Base-by-base conservation (phyloP, 2,329 filamentous ascomycete genomes). In the Trichoderma atroviride region DNA sequence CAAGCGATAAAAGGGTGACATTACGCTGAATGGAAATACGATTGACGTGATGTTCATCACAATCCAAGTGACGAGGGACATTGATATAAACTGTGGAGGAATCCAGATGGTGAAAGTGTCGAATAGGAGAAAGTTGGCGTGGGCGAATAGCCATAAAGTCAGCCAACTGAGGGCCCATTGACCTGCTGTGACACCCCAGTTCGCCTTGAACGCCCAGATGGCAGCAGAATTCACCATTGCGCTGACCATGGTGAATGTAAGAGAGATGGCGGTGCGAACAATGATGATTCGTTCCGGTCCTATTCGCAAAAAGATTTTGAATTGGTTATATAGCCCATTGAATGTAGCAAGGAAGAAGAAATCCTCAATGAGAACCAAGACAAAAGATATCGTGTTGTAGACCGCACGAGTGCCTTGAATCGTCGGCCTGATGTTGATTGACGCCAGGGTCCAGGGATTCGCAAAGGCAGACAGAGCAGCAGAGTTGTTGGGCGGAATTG, bases 311-410 rank as follows among this genome's bases (percentile, higher is more conserved):
- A 73, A 75, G 29, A 74, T 47, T 57, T 72, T 74, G 68, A 75
- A 74, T n/a, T 71, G 56, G 7, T 62, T 72, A 9, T 72, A 74
- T 22, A 75, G 71, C 1, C 72, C 73, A 37, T 74, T 75, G 40
- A 74, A 64, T 5, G 69, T 72, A 33, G 71, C 73, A 11, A 75
- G 70, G 47, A 73, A 75, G 57, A 74, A 75, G 60, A 74, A 74
- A 19, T 74, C 71, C 29, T 75, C 71, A 35, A 74, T 74, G 33
- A 74, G 50, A n/a, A 74, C 60, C 57, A 75, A 29, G 10, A 75
- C 74, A 58, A 75, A 72, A n/a, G 71, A 69, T 1, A 74, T 71
- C 1, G 73, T 75, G 31, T 75, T 75, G n/a, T 75, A 75, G 31
- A 75, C 74, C 24, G 71, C 57, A 4, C 74, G 73, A 1, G 73